Conservation (phyloP, 2,329 filamentous ascomycete species). For the Lachnellula cervina region DNA sequence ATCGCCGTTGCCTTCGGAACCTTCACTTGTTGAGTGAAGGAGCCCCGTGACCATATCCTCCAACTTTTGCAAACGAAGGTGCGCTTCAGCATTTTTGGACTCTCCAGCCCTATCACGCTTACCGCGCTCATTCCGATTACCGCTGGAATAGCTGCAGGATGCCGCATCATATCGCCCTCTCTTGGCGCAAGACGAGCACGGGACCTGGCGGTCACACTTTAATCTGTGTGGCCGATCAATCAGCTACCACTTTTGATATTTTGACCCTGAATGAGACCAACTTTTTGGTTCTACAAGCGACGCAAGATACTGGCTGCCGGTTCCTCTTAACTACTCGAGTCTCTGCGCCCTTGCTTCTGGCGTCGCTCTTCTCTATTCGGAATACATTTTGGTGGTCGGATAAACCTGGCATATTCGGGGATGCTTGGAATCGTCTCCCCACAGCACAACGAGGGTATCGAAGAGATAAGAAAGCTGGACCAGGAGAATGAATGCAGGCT, state of each 20-base stretch:
- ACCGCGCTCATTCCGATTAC: neutral
- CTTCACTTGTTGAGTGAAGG: neutral
- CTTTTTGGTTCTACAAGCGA: slow-evolving; percentile 8
- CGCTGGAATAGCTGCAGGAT: slow-evolving; percentile 1
- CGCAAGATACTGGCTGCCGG: slow-evolving; percentile 12
- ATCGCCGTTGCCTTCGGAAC: neutral
- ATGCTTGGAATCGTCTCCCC: no score
- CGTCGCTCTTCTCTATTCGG: slow-evolving; percentile 3
- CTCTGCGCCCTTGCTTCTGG: neutral
- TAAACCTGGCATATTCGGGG: slow-evolving; percentile 4
- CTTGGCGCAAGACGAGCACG: slow-evolving; percentile 9
- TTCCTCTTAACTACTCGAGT: slow-evolving; percentile 6
- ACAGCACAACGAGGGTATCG: no score
- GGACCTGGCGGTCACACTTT: slow-evolving; percentile 11
- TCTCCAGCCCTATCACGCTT: neutral
- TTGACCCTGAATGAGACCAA: neutral
- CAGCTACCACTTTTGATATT: neutral
- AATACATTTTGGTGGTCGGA: slow-evolving; percentile 11
- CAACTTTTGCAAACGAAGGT: slow-evolving; percentile 8
- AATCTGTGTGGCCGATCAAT: slow-evolving; percentile 1
- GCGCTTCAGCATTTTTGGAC: slow-evolving; percentile 7
- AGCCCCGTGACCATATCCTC: slow-evolving; percentile 12
- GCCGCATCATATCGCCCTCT: slow-evolving; percentile 1
- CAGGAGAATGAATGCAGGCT: no score
- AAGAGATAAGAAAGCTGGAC: no score